Base-by-base conservation (phyloP, 2,329 filamentous ascomycete genomes). In the Calycina herbarum region DNA sequence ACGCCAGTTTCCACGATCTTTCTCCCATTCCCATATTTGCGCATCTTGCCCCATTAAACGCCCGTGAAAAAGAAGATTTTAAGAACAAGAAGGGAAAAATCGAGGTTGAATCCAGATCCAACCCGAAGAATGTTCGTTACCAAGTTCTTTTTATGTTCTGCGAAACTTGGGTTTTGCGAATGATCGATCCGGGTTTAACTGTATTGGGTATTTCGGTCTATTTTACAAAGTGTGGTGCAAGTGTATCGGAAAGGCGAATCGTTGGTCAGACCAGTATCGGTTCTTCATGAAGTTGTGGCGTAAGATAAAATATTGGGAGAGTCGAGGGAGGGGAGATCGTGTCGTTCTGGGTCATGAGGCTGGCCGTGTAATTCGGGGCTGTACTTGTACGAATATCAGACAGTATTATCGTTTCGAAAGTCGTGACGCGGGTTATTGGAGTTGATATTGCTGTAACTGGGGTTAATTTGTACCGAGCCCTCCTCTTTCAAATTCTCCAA, bases 31-130 rank as follows among this genome's bases (percentile, higher is more conserved):
- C 42, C 42, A 45, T 45, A 45, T 45, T 45, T 24, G 35, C 45
- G 45, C 45, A 51, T 51, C 45, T 51, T 24, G 10, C 45, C 20
- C 45, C n/a, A 11, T 24, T n/a, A 8, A 51, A 51, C 45, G 45
- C 45, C 20, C 13, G 45, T 51, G n/a, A 51, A 51, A 51, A 24
- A 24, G 1, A 42, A 45, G 42, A n/a, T 51, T 51, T 51, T 51
- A 51, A 24, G n/a, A 51, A 51, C 45, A 51, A 51, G 45, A 51
- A 48, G 45, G 10, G 20, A 51, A 51, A 13, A 57, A 29, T 29
- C n/a, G 24, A 57, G 27, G 27, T n/a, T 57, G 27, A 57, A 57
- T 57, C 45, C 45, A 51, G 45, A 51, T 51, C 45, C 45, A 51
- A 27, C 45, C 45, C 27, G 10, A 33, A 48, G 45, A 11, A 51